These are phyloP conservation scores for Phylloporus sp. DNA, from an alignment of 768 basidiomycete genomes.

Conservation along the genomic window DNA sequence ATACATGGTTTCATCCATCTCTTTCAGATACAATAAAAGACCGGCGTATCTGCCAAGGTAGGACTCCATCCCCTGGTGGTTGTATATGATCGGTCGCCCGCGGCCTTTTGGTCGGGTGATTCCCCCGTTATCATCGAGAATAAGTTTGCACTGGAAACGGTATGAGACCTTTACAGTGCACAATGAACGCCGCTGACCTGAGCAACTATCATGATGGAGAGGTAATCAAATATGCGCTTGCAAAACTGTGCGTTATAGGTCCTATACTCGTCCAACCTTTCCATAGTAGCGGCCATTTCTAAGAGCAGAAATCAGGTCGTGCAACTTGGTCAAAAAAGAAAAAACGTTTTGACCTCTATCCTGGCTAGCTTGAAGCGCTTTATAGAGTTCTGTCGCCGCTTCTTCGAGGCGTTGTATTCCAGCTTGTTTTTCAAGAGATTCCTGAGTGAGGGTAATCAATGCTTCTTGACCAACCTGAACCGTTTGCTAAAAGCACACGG, in stretches of 20 bases:
- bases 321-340: neutral
- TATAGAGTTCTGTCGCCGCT: conserved; percentile 87
- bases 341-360: conserved; percentile 62
- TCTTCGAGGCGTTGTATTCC: conserved; percentile 79
- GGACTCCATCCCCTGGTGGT: conserved; percentile 73
- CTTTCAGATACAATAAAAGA: conserved; percentile 87
- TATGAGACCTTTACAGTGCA: conserved; percentile 4
- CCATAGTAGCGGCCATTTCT: conserved; percentile 99
- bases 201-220: conserved; percentile 87
- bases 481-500: conserved; percentile 60
- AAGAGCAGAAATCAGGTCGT: conserved; percentile 6
- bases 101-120: conserved; percentile 42
- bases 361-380: conserved; percentile 83
- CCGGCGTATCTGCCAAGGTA: conserved; percentile 89
- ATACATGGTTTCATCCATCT: conserved; percentile 91
- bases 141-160: conserved; percentile 54
- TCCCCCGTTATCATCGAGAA: conserved; percentile 62
- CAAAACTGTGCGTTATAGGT: conserved; percentile 91
- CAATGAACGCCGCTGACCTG: conserved; percentile 53
- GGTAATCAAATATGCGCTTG: conserved; percentile 84
- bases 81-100: conserved; percentile 45
- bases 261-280: conserved; percentile 84
- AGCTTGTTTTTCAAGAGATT: conserved; percentile 75
- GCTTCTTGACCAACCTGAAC: conserved; percentile 85
- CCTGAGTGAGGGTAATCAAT: conserved; percentile 77